Percentiles rank a stretch among this genome's conserved stretches.
phyloP scores from a whole-genome alignment of 208 protist genomes.

The Acanthamoeba lenticulata region DNA sequence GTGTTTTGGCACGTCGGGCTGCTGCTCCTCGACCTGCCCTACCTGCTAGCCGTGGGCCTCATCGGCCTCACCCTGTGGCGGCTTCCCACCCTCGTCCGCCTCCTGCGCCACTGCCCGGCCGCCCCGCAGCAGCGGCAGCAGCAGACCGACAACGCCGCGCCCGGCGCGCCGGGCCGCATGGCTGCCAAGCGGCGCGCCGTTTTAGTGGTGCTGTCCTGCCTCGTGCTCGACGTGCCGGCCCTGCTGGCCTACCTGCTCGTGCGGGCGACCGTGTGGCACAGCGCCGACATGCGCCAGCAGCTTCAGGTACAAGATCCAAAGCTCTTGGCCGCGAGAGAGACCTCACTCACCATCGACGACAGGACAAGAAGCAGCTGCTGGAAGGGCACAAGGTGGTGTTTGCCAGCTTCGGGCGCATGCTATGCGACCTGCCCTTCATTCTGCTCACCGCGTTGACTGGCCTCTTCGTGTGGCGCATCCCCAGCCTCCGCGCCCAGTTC shows the following conservation, averaged over 20 bases:
- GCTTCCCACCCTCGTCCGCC: not conserved
- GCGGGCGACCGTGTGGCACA: not conserved
- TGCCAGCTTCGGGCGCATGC: not conserved
- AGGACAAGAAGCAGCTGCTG: constrained; percentile 9
- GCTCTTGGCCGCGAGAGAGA: not conserved
- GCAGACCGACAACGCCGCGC: not conserved
- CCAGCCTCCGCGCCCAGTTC: not conserved
- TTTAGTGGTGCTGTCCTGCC: not conserved
- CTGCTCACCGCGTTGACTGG: not conserved
- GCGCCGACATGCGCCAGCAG: not conserved
- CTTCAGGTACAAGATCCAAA: not conserved
- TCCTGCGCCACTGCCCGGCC: not conserved
- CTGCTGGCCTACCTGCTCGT: not conserved
- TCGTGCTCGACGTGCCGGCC: not conserved
- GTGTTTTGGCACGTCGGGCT: not conserved
- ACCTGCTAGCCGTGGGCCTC: not conserved
- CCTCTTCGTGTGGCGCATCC: not conserved
- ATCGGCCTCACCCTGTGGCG: constrained; percentile 2
- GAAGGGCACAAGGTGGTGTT: not conserved
- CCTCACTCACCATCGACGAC: not conserved
- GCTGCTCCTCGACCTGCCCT: not conserved
- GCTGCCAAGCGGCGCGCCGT: not conserved
- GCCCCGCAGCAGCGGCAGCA: not conserved
- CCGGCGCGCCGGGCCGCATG: not conserved
- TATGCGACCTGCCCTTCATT: constrained; percentile 33